phyloP scores from a whole-genome alignment of 2,329 filamentous ascomycete genomes.

The Falciphora oryzae region DNA sequence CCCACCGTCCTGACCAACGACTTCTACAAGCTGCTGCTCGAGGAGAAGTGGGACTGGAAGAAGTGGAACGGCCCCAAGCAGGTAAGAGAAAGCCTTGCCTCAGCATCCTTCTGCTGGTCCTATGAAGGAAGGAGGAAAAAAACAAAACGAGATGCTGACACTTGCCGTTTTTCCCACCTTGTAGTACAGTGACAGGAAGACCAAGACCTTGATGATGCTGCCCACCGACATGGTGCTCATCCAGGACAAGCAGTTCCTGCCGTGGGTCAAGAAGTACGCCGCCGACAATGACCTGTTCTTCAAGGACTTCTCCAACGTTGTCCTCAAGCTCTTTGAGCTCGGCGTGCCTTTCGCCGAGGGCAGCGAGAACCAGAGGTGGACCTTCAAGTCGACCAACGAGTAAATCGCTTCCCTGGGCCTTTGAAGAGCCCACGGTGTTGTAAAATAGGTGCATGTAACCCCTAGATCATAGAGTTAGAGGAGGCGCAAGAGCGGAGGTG shows the following conservation, averaged over 20 bases:
- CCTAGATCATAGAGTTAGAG: neutral
- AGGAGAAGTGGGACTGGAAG: constrained; percentile 88
- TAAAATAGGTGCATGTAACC: neutral
- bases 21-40: constrained; percentile 79
- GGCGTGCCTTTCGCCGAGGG: constrained; percentile 80
- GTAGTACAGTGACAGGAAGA: constrained; percentile 79
- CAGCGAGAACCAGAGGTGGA: constrained; percentile 48
- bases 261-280: constrained; percentile 79
- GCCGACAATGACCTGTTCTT: constrained; percentile 90
- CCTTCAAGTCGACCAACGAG: constrained; percentile 54
- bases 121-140: neutral
- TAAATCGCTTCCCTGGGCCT: constrained; percentile 16
- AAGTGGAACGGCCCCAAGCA: constrained; percentile 89
- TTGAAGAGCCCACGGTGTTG: neutral
- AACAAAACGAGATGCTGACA: constrained; percentile 2
- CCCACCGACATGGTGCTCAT: constrained; percentile 84
- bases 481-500: neutral
- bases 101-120: neutral
- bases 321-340: constrained; percentile 83
- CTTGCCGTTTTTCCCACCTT: constrained; percentile 7
- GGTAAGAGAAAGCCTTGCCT: constrained; percentile 26
- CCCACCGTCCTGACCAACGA: constrained; percentile 92
- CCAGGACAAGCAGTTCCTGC: constrained; percentile 80
- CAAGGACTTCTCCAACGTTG: constrained; percentile 77
- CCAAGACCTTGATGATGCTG: constrained; percentile 94